Percentiles rank a stretch among this genome's conserved stretches.
Evolutionary conservation across 345 rosid genomes (phyloP).

Genomic region (Angophora floribunda): DNA sequence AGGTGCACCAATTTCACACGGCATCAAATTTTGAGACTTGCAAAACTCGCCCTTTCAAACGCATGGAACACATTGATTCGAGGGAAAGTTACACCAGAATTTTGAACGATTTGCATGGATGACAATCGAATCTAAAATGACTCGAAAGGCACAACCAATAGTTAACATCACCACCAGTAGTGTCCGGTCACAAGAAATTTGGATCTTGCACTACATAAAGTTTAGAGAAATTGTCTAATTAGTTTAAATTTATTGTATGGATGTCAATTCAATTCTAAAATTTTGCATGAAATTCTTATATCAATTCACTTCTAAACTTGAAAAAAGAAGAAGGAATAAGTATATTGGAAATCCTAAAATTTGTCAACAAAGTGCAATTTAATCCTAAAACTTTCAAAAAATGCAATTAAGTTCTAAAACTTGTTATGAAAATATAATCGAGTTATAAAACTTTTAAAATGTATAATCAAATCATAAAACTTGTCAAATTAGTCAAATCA

Average conservation of each 20-base stretch:
- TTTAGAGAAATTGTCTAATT: neutral
- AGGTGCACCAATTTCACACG: neutral
- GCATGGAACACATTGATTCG: neutral
- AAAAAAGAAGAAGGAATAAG: neutral
- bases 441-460: too few relatives aligned
- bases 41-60: neutral
- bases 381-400: too few relatives aligned
- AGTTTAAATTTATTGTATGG: neutral
- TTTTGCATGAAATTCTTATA: too few relatives aligned
- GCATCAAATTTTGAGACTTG: neutral
- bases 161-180: neutral
- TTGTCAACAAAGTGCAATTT: too few relatives aligned
- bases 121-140: neutral
- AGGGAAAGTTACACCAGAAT: neutral
- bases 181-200: neutral
- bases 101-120: neutral
- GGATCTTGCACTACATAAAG: neutral
- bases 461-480: too few relatives aligned
- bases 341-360: too few relatives aligned
- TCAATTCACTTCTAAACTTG: accelerated
- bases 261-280: neutral
- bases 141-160: neutral
- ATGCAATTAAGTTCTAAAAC: too few relatives aligned
- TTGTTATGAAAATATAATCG: too few relatives aligned
- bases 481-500: too few relatives aligned